Conservation (phyloP, 2,329 filamentous ascomycete genomes). For the Acrocalymma vagum region DNA sequence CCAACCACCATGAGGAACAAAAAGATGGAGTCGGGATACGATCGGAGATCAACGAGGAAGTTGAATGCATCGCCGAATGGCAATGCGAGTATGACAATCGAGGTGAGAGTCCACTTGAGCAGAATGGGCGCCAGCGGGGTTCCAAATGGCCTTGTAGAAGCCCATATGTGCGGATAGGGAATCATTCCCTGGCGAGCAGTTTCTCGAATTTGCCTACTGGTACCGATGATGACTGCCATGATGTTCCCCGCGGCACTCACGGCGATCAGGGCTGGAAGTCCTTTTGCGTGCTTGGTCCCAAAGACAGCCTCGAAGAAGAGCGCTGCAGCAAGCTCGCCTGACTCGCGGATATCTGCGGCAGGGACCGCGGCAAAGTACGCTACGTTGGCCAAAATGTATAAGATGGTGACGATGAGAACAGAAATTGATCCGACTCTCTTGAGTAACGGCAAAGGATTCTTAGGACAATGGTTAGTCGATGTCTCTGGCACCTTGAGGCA, state of each 20-base stretch:
- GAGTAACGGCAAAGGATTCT: constrained; percentile 66
- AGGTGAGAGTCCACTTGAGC: constrained; percentile 35
- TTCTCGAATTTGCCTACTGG: constrained; percentile 37
- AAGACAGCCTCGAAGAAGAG: constrained; percentile 69
- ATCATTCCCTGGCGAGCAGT: constrained; percentile 37
- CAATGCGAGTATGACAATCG: constrained; percentile 47
- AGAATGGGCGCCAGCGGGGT: constrained; percentile 68
- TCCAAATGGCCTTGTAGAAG: constrained; percentile 69
- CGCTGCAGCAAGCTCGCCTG: constrained; percentile 63
- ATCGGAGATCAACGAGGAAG: constrained; percentile 60
- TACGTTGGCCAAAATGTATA: constrained; percentile 36
- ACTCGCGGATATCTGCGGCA: constrained; percentile 60
- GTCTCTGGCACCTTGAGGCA: too few species aligned
- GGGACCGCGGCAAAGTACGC: constrained; percentile 37
- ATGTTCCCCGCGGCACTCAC: constrained; percentile 37
- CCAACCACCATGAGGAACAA: constrained; percentile 35
- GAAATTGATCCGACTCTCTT: constrained; percentile 59
- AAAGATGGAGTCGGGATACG: constrained; percentile 36
- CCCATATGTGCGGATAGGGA: constrained; percentile 62
- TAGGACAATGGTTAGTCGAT: constrained; percentile 3
- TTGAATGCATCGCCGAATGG: constrained; percentile 72
- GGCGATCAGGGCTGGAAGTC: constrained; percentile 57
- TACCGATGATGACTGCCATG: constrained; percentile 39
- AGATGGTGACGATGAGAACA: constrained; percentile 57
- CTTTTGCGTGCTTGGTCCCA: constrained; percentile 62